Base-by-base conservation (phyloP, 1,284 basidiomycete species). In the Ceratobasidium sp. region DNA sequence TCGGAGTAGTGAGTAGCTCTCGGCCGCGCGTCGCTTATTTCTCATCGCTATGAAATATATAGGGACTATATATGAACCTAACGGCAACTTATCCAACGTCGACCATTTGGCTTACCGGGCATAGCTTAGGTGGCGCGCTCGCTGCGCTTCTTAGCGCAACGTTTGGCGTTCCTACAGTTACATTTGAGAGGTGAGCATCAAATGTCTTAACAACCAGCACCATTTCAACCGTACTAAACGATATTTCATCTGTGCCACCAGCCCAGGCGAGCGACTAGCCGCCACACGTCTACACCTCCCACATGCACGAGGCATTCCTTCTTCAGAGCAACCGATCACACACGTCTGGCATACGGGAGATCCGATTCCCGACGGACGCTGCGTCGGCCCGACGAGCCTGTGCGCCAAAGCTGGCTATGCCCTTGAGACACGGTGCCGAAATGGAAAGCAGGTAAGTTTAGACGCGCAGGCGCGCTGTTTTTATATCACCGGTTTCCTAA, bases 31-130 rank as follows among this genome's bases (percentile, higher is more conserved):
- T 24, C 0, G 56, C 6, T 22, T 63, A 47, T 45, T 59, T 48
- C 29, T 45, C 19, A 51, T 22, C 45, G 19, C 4, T 54, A 29
- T 71, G 66, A 17, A 48, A 57, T 56, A 29, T 48, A n/a, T 81
- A 90, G 89, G 88, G 89, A 79, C 87, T 98, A 15, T 89, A 96
- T 81, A 89, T 92, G 80, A 92, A 99, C 82, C 83, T 99, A 59
- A 90, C 89, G 0, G 86, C 87, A 74, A 85, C 95, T 78, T 98
- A 96, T 81, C 97, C 98, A 0, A 83, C 87, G 63, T 89, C 96
- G 47, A 91, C 93, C 78, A 90, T 99, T 75, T 99, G 97, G 97
- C 88, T 99, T 8, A 90, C 93, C 14, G 97, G 97, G 0, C 93
- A 94, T 79, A 92, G 91, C 22, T 86, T 99, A 8, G 98, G 97